Conservation (phyloP, 2,329 filamentous ascomycete species). For the Colletotrichum tofieldiae region DNA sequence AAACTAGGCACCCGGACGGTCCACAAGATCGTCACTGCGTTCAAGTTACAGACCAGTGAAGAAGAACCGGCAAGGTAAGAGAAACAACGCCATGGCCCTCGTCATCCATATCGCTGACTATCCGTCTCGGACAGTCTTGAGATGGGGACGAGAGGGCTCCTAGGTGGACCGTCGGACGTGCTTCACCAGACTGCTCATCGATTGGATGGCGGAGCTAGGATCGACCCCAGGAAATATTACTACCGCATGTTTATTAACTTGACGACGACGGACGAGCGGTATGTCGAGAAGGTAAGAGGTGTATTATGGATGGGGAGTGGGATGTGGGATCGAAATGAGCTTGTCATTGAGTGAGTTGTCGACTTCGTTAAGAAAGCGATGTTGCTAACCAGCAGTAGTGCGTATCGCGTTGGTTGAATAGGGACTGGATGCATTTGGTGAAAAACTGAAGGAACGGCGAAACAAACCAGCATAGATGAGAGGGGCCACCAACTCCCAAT, state of each 20-base stretch:
- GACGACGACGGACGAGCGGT: constrained; percentile 64
- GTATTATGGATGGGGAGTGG: constrained; percentile 65
- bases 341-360: constrained; percentile 32
- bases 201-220: constrained; percentile 50
- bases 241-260: constrained; percentile 65
- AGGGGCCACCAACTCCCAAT: neutral
- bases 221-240: constrained; percentile 59
- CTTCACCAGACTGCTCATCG: constrained; percentile 55
- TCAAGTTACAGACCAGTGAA: constrained; percentile 63
- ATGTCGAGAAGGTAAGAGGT: constrained; percentile 63
- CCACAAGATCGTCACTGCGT: constrained; percentile 49
- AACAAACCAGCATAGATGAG: neutral
- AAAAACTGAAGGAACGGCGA: neutral
- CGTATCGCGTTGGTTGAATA: constrained; percentile 1
- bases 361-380: no score
- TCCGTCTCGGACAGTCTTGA: neutral
- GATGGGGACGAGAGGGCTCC: constrained; percentile 58
- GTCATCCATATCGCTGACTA: neutral
- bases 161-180: constrained; percentile 60
- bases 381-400: neutral
- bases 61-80: constrained; percentile 55
- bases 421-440: neutral
- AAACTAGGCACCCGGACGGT: no score
- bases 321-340: constrained; percentile 51
- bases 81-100: neutral